A percentile compares a stretch with the other conserved stretches of the same genome.
These are phyloP conservation scores for Medicago truncatula DNA, from an alignment of 306 rosid species.

Conservation along the genomic window DNA sequence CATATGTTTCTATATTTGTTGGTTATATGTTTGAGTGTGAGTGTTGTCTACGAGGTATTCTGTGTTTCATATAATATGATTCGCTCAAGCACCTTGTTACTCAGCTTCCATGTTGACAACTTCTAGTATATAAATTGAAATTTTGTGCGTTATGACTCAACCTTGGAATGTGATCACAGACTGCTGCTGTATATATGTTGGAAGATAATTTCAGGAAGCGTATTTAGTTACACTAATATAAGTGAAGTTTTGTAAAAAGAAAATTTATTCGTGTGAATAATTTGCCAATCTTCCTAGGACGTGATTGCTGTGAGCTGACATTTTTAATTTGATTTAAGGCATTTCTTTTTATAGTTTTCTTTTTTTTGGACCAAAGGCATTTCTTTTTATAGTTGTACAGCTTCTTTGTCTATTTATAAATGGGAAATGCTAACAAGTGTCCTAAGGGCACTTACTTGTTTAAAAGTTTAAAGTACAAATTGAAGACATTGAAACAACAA, in stretches of 20 bases:
- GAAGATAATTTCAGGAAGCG: conserved; percentile 26
- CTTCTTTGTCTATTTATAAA: conserved; percentile 1
- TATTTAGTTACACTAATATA: conserved; percentile 5
- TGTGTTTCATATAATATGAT: conserved; percentile 10
- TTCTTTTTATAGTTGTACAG: conserved; percentile 23
- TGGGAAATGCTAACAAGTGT: too few relatives aligned
- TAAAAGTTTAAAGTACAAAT: too few relatives aligned
- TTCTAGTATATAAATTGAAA: conserved; percentile 14
- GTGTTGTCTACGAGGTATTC: background rate
- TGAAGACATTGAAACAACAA: too few relatives aligned
- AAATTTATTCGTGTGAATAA: background rate
- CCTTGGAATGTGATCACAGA: conserved; percentile 21
- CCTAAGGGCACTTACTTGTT: too few relatives aligned
- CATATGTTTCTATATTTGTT: conserved; percentile 19
- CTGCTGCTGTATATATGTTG: background rate
- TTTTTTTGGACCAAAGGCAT: too few relatives aligned
- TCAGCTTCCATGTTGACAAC: conserved; percentile 15
- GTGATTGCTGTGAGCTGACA: background rate
- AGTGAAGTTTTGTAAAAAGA: background rate
- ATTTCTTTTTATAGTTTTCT: background rate
- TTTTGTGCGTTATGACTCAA: background rate
- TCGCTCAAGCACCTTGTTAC: background rate
- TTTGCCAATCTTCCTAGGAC: conserved; percentile 5
- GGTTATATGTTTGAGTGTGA: conserved; percentile 27
- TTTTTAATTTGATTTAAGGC: conserved; percentile 28